Base-by-base conservation (phyloP, 148 eudicot species). In the Suaeda aralocaspica region DNA sequence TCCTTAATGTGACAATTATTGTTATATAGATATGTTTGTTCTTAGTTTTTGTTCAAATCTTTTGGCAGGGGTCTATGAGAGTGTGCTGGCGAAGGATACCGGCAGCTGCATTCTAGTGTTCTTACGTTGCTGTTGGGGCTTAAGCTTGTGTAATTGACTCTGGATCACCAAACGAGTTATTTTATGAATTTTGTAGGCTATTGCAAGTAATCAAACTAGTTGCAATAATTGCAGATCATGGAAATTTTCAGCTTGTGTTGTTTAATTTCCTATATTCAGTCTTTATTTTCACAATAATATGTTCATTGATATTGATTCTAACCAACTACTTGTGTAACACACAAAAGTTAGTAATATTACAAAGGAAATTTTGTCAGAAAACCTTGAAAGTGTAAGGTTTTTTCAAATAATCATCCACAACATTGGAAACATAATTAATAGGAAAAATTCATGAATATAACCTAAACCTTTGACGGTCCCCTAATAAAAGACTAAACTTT, bases 1-100 rank as follows among this genome's bases (percentile, higher is more conserved):
- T 41, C 34, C 46, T 67, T 59, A 18, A 15, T 34, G 33, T 24
- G 50, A 12, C 18, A 1, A 5, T 12, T 1, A 25, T 36, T 52
- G 46, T 2, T 65, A 8, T 28, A 21, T 52, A 46, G 7, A 15
- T 8, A 19, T 36, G 16, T 59, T 64, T 39, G 26, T 4, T 41
- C 22, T 50, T 52, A 12, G 31, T 24, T 26, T 41, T 26, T 62
- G 61, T 12, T 62, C 61, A 41, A 74, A 48, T 74, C 7, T 62
- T 62, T 62, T 62, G 21, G 73, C 73, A 75, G 78, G 78, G 78
- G 78, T 61, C 25, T 75, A 52, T 68, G 66, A 59, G 66, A 50
- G 46, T 39, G 10, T 18, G 33, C 59, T 29, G 61, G 29, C 44
- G 26, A 50, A 59, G 60, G 61, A 26, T 22, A 25, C 24, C 14